Base-by-base conservation (phyloP, 768 basidiomycete genomes). In the Flagelloscypha sp. region DNA sequence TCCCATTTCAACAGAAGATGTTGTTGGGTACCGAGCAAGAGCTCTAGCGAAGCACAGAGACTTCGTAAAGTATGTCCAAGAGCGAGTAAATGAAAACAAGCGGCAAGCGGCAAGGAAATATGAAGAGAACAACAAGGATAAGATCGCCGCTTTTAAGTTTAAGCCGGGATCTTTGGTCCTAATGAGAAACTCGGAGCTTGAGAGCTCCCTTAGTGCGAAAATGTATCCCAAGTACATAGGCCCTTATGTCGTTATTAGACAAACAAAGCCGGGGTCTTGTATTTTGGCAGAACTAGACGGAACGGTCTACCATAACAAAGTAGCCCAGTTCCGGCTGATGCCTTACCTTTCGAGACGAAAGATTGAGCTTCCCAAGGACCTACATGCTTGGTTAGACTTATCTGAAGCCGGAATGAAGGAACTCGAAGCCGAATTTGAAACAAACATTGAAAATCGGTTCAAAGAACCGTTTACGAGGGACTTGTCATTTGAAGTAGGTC, bases 221-320 rank as follows among this genome's bases (percentile, higher is more conserved):
- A 54, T 53, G 2, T 49, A 51, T n/a, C 50, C 54, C 0, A 33
- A 56, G 2, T 68, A 65, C 38, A 30, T 61, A 10, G 65, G 65
- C 12, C 65, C 63, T 0, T 56, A 57, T 40, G 40, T 57, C 1
- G 58, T 68, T 0, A 30, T 63, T 4, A 20, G 42, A 10, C 42
- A 46, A 5, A 57, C 52, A 6, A 30, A 25, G 7, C 53, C 54
- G 2, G 56, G 58, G 2, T 50, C 55, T 0, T 62, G 59, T 24
- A 42, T 56, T 5, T 39, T 62, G 0, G 44, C 46, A 3, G 58
- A 61, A 31, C 45, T 59, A 3, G 56, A 62, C 30, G 55, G 59
- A 0, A 31, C 55, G 0, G 27, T 59, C 7, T 55, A 49, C 1
- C 38, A 48, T 18, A 39, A 50, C 6, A 47, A 43, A 4, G 48